phyloP scores from a whole-genome alignment of 352 stramenopile species.

The Aphanomyces cochlioides region DNA sequence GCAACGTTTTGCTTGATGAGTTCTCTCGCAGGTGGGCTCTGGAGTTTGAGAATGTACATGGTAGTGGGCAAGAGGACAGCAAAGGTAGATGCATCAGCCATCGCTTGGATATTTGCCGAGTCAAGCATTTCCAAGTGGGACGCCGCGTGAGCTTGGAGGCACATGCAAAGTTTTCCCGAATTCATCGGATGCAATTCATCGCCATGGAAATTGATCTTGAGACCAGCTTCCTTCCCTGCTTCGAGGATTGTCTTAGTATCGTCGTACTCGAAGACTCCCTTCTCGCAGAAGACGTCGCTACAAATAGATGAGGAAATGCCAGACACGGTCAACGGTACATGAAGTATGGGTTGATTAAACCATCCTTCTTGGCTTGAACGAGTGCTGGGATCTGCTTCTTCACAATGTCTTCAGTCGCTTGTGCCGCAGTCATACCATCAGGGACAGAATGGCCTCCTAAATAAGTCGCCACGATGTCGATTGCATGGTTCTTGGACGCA shows the following conservation, averaged over 20 bases:
- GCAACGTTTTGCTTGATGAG: slow-evolving; percentile 66
- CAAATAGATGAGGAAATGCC: not conserved
- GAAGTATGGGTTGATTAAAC: slow-evolving; percentile 71
- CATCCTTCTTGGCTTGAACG: slow-evolving; percentile 59
- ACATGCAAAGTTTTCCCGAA: slow-evolving; percentile 57
- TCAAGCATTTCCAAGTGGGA: slow-evolving; percentile 78
- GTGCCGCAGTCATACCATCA: slow-evolving; percentile 57
- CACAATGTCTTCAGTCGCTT: slow-evolving; percentile 67
- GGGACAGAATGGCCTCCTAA: slow-evolving; percentile 73
- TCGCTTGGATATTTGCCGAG: slow-evolving; percentile 57
- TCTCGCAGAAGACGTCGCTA: slow-evolving; percentile 81
- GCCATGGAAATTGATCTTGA: slow-evolving; percentile 83
- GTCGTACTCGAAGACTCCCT: slow-evolving; percentile 76
- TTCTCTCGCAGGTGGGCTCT: slow-evolving; percentile 60
- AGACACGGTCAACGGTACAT: slow-evolving; percentile 42
- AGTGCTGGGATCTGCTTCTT: slow-evolving; percentile 68
- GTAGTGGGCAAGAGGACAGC: slow-evolving; percentile 77
- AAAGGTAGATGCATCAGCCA: slow-evolving; percentile 56
- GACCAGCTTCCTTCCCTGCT: slow-evolving; percentile 52
- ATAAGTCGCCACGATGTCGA: slow-evolving; percentile 79
- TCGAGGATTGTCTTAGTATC: slow-evolving; percentile 71
- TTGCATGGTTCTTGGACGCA: slow-evolving; percentile 43
- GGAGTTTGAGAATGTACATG: slow-evolving; percentile 79
- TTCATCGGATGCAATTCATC: slow-evolving; percentile 73
- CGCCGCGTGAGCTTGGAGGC: slow-evolving; percentile 59